Conservation (phyloP, 495 filamentous ascomycete genomes). For the Penicillium roqueforti region DNA sequence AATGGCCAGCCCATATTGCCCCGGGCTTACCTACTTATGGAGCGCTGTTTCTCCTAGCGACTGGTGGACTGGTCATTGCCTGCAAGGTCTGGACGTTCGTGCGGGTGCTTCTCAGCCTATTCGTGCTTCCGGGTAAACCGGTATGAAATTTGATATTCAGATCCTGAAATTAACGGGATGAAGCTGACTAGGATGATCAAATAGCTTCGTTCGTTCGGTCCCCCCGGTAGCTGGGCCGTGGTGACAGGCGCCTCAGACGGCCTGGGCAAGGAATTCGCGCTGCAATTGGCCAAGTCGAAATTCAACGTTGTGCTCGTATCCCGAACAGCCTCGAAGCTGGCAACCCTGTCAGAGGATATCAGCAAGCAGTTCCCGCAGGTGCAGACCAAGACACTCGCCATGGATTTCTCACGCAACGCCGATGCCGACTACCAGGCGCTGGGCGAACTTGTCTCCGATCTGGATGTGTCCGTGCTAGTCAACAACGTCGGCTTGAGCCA, state of each 20-base stretch:
- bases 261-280: conserved; percentile 92
- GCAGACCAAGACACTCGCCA: conserved; percentile 70
- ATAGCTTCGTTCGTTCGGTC: conserved; percentile 86
- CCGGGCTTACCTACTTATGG: conserved; percentile 38
- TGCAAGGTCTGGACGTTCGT: conserved; percentile 57
- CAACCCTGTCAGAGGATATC: conserved; percentile 70
- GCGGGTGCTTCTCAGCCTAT: conserved; percentile 65
- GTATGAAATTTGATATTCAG: conserved; percentile 36
- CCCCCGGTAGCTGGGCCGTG: conserved; percentile 89
- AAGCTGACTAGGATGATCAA: conserved; percentile 3
- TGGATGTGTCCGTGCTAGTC: conserved; percentile 84
- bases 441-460: conserved; percentile 56
- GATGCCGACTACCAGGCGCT: conserved; percentile 74
- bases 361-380: conserved; percentile 57
- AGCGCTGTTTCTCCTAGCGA: conserved; percentile 37
- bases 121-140: conserved; percentile 65
- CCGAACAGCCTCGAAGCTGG: conserved; percentile 86
- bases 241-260: conserved; percentile 96
- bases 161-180: conserved; percentile 4
- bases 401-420: conserved; percentile 83
- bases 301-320: conserved; percentile 94
- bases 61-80: conserved; percentile 58
- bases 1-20: conserved; percentile 34
- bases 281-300: conserved; percentile 83
- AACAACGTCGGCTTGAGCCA: conserved; percentile 98